phyloP scores from a whole-genome alignment of 306 rosid genomes.

The Oxytropis ochrocephala region DNA sequence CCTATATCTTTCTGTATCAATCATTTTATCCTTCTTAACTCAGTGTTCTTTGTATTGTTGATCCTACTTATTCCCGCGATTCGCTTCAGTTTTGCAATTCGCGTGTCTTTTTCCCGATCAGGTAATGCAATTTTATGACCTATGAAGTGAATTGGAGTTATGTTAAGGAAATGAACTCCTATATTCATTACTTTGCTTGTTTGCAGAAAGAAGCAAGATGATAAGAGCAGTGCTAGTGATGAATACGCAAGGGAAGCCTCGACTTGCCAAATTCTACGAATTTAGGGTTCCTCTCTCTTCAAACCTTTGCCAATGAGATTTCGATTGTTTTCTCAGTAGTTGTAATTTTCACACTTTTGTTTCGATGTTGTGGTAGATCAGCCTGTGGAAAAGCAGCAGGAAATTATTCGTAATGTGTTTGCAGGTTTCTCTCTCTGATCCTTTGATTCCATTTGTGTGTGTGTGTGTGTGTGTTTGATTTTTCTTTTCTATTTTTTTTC shows the following conservation, averaged over 20 bases:
- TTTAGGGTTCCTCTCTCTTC: slow-evolving; percentile 47
- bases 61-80: not conserved
- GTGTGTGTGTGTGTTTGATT: not conserved
- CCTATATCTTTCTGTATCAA: not conserved
- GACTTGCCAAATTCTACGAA: slow-evolving; percentile 84
- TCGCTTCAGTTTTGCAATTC: not conserved
- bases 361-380: slow-evolving; percentile 35
- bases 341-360: not conserved
- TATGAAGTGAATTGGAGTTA: not conserved
- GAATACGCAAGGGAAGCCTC: slow-evolving; percentile 92
- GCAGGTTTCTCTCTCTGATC: slow-evolving; percentile 46
- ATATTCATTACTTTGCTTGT: not conserved
- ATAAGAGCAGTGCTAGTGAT: slow-evolving; percentile 79
- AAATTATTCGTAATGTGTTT: slow-evolving; percentile 74
- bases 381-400: slow-evolving; percentile 87
- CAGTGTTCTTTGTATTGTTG: not conserved
- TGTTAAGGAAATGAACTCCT: not conserved
- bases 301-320: not conserved
- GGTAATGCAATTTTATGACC: not conserved
- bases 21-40: not conserved
- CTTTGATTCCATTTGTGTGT: not conserved
- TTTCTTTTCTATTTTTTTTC: not conserved
- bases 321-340: not conserved
- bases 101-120: not conserved
- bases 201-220: slow-evolving; percentile 40